Conservation (phyloP, 192 early-diverging fungal species). For the Geranomyces michiganensis region DNA sequence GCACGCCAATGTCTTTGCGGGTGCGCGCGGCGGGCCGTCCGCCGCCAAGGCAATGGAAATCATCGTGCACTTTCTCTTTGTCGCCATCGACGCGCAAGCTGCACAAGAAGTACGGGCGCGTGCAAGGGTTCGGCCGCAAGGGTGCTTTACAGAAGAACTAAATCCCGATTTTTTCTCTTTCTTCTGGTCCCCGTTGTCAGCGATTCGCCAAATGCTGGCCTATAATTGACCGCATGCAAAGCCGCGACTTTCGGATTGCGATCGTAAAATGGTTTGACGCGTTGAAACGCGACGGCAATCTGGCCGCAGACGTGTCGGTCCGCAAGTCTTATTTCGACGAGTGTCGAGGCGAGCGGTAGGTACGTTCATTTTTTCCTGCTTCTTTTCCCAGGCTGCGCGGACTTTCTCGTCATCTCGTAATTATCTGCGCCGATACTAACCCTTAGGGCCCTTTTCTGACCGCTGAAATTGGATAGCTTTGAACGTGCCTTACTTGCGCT, state of each 20-base stretch:
- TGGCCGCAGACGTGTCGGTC: slow-evolving; percentile 32
- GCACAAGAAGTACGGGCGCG: slow-evolving; percentile 22
- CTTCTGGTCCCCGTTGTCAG: neutral
- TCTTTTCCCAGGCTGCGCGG: too few relatives aligned
- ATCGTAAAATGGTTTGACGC: slow-evolving; percentile 36
- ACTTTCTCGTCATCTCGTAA: too few relatives aligned
- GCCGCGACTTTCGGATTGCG: slow-evolving; percentile 38
- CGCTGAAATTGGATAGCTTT: slow-evolving; percentile 36
- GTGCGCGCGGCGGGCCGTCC: slow-evolving; percentile 4
- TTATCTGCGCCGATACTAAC: too few relatives aligned
- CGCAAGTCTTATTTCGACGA: slow-evolving; percentile 42
- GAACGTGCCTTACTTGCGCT: slow-evolving; percentile 40
- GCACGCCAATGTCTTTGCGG: slow-evolving; percentile 21
- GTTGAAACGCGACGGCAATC: slow-evolving; percentile 40
- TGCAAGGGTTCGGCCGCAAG: too few relatives aligned
- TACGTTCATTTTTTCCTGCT: too few relatives aligned
- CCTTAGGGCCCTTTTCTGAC: too few relatives aligned
- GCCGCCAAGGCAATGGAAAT: slow-evolving; percentile 28
- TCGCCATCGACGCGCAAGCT: neutral
- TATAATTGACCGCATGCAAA: slow-evolving; percentile 31
- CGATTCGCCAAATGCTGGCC: slow-evolving; percentile 37
- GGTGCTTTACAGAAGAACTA: too few relatives aligned
- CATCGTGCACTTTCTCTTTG: slow-evolving; percentile 26
- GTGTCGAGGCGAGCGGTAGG: slow-evolving; percentile 41
- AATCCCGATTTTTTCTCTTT: too few relatives aligned